Percentiles rank a stretch among this genome's conserved stretches.
phyloP scores from a whole-genome alignment of 169 alveolate genomes.

The Plasmodium berghei region DNA sequence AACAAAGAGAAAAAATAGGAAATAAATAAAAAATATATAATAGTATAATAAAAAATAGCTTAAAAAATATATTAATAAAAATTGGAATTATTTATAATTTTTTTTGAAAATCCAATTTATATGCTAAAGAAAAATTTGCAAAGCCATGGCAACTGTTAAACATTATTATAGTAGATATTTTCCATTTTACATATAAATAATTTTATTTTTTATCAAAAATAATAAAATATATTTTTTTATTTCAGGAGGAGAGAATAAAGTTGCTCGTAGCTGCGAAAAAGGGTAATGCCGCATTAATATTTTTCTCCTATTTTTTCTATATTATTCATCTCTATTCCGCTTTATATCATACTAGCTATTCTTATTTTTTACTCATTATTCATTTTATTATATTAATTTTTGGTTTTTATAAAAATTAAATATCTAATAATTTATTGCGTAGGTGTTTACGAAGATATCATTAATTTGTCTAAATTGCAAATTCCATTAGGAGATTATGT shows the following conservation, averaged over 20 bases:
- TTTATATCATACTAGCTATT: conserved; percentile 1
- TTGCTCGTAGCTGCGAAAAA: conserved; percentile 68
- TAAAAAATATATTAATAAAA: background rate
- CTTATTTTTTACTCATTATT: background rate
- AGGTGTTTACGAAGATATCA: conserved; percentile 66
- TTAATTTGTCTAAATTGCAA: conserved; percentile 62
- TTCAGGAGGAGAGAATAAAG: conserved; percentile 73
- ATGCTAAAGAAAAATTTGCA: background rate
- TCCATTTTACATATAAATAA: background rate
- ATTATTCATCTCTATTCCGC: background rate
- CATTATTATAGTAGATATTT: conserved; percentile 2
- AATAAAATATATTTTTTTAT: conserved; percentile 8
- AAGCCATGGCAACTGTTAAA: conserved; percentile 61
- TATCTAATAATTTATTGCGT: background rate
- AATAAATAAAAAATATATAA: background rate
- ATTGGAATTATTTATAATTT: background rate
- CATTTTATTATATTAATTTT: background rate
- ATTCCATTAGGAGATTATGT: conserved; percentile 65
- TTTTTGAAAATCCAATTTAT: too few species aligned
- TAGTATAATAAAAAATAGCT: background rate
- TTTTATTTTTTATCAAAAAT: conserved; percentile 1
- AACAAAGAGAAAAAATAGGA: background rate
- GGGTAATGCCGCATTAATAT: conserved; percentile 5
- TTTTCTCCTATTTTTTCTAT: background rate
- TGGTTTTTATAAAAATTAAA: background rate